Conservation (phyloP, 345 rosid genomes). For the Dipteronia dyeriana region DNA sequence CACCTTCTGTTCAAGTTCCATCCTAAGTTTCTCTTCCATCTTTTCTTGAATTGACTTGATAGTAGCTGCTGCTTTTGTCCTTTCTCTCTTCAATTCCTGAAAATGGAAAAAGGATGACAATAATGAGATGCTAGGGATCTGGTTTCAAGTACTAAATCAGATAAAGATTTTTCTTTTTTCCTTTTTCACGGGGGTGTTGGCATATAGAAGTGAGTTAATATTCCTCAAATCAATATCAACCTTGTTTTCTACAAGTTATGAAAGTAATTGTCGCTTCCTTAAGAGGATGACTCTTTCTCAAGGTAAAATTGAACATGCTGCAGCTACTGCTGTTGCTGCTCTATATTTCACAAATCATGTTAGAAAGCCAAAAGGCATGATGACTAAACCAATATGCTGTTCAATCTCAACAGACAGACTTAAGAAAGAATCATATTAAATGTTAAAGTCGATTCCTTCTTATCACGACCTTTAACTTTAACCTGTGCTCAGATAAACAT, state of each 20-base stretch:
- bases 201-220: neutral
- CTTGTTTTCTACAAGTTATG: neutral
- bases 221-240: neutral
- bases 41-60: conserved; percentile 78
- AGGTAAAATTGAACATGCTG: neutral
- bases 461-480: neutral
- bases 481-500: neutral
- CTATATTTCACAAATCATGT: neutral
- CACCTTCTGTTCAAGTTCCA: conserved; percentile 87
- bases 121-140: conserved; percentile 6
- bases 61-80: conserved; percentile 80
- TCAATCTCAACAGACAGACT: neutral
- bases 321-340: neutral
- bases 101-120: conserved; percentile 11
- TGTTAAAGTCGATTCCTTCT: too few species aligned
- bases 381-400: neutral
- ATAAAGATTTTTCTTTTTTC: neutral
- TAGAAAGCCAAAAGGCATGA: neutral
- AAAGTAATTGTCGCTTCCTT: neutral
- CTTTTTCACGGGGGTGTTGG: neutral
- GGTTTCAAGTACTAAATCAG: neutral
- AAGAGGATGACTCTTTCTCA: neutral
- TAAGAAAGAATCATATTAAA: neutral
- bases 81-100: conserved; percentile 96
- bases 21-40: conserved; percentile 76